These are phyloP conservation scores for Haplosporangium gracile DNA, from an alignment of 192 early-diverging fungal genomes.

Conservation along the genomic window DNA sequence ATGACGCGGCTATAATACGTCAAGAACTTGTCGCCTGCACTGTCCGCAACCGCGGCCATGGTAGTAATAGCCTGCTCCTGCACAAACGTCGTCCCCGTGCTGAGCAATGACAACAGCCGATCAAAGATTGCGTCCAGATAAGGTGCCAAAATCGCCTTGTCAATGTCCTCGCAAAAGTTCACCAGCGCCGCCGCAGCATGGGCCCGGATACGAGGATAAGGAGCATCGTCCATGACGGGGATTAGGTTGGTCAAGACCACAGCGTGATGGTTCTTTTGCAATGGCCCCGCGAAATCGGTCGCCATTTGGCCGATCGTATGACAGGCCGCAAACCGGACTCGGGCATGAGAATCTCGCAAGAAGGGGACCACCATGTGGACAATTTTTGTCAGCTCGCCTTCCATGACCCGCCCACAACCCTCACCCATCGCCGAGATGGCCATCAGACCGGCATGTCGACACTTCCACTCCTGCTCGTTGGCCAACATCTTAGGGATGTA, in stretches of 20 bases:
- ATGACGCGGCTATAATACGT: conserved; percentile 95
- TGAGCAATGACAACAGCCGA: conserved; percentile 85
- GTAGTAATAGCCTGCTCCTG: conserved; percentile 99
- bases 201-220: conserved; percentile 82
- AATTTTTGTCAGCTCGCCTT: conserved; percentile 85
- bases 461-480: conserved; percentile 81
- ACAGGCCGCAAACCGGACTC: conserved; percentile 96
- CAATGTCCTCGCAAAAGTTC: conserved; percentile 94
- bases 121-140: conserved; percentile 93
- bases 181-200: conserved; percentile 97
- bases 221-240: conserved; percentile 82
- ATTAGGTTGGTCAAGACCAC: conserved; percentile 81
- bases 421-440: conserved; percentile 97
- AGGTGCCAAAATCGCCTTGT: conserved; percentile 84
- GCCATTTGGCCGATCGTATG: conserved; percentile 98
- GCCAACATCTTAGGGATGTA: conserved; percentile 90
- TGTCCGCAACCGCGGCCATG: conserved; percentile 96
- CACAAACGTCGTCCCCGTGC: conserved; percentile 89
- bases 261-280: conserved; percentile 82
- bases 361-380: conserved; percentile 82
- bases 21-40: conserved; percentile 86
- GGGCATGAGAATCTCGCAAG: conserved; percentile 89
- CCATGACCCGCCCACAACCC: conserved; percentile 95
- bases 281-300: conserved; percentile 89
- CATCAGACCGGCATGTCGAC: conserved; percentile 94